Percentiles rank a stretch among this genome's conserved stretches.
Evolutionary conservation across 352 stramenopile species (phyloP).

Genomic region (Saprolegnia diclina): DNA sequence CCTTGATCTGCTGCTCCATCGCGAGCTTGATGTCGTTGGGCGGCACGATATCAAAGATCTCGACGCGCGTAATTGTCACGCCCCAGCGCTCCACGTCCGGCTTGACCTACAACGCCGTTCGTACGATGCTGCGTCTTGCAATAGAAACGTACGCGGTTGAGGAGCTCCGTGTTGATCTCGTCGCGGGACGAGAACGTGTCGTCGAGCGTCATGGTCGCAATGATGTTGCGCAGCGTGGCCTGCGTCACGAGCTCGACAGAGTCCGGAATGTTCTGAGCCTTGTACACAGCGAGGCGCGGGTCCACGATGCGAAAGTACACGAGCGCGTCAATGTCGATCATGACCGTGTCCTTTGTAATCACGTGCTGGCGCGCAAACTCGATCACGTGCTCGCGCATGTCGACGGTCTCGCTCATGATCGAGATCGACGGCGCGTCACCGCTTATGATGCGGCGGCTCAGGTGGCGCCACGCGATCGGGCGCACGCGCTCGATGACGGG

Average conservation of each 20-base stretch:
- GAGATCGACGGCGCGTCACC: slow-evolving; percentile 21
- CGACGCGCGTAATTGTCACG: slow-evolving; percentile 36
- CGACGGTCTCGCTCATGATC: slow-evolving; percentile 32
- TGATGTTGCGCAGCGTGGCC: slow-evolving; percentile 36
- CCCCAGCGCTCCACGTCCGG: slow-evolving; percentile 34
- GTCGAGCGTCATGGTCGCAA: slow-evolving; percentile 39
- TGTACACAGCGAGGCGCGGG: slow-evolving; percentile 34
- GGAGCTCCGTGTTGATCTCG: slow-evolving; percentile 33
- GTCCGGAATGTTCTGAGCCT: slow-evolving; percentile 37
- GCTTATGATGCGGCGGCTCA: slow-evolving; percentile 7
- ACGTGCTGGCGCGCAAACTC: slow-evolving; percentile 31
- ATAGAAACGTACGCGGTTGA: slow-evolving; percentile 15
- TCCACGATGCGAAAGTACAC: slow-evolving; percentile 39
- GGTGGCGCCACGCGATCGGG: slow-evolving; percentile 24
- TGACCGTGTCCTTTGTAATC: slow-evolving; percentile 41
- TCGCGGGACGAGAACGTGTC: slow-evolving; percentile 40
- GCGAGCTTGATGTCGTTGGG: slow-evolving; percentile 33
- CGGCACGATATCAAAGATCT: slow-evolving; percentile 40
- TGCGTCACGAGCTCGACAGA: slow-evolving; percentile 36
- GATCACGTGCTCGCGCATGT: slow-evolving; percentile 38
- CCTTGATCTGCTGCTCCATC: slow-evolving; percentile 39
- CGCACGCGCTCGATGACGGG: slow-evolving; percentile 33
- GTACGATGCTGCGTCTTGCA: too few species aligned
- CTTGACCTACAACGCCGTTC: slow-evolving; percentile 31
- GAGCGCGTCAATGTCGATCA: slow-evolving; percentile 37